Evolutionary conservation across 176 grass and related monocot species (phyloP), one percentile per base, ranked within the genome.

Genomic region (Aegilops speltoides): DNA sequence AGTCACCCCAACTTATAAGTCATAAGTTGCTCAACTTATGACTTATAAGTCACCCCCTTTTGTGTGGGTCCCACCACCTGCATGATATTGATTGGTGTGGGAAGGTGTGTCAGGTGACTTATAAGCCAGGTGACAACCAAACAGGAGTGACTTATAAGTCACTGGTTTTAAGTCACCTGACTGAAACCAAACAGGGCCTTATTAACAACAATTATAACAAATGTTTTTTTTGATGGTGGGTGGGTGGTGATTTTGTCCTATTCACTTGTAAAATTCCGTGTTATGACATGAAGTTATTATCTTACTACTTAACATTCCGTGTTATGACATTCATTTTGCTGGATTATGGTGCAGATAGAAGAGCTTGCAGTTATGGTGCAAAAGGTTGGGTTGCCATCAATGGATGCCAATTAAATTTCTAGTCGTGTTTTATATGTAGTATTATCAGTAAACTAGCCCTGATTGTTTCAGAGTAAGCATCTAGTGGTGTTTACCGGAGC

Each of bases 401-500:
- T 59, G 52, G 17, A 79, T 87, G 57, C 59, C 65, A 38, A 37
- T 82, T 74, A 31, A 75, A 60, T 24, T 75, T 78, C 2, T 29
- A 54, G 3, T 93, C 25, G 50, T 73, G 85, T 71, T 80, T 82
- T 60, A 32, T 83, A 50, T 41, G 56, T 84, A 52, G 19, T 6
- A 25, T 41, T 89, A 45, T 77, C 13, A 86, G 48, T 73, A 2
- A 83, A 48, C 37, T 60, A 54, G 38, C 32, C n/a, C 72, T 79
- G 41, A 54, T 84, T 83, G 37, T 89, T 91, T 87, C 91, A 98
- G 96, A 98, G 96, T 89, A 98, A 95, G 88, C 93, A 98, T 94
- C 87, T 98, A 79, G 93, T 98, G 77, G 93, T 91, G 67, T 98
- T 98, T 86, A 98, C 96, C 7, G 96, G 96, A 72, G 96, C 96